These are phyloP conservation scores for Schizonepeta tenuifolia DNA, from an alignment of 257 asterid genomes.

Conservation along the genomic window DNA sequence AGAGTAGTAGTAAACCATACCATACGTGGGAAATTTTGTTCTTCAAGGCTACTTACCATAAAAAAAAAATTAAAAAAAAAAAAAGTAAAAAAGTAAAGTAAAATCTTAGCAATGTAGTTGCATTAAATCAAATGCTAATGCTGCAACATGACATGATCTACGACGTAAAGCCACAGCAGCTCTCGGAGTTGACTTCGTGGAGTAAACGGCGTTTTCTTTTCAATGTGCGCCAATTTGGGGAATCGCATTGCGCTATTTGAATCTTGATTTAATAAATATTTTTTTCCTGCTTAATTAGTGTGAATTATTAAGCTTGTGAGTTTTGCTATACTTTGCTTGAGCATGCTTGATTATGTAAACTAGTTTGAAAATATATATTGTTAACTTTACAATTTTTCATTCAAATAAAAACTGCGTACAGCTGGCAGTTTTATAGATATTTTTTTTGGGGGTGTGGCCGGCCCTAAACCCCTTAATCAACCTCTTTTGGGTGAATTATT, in stretches of 20 bases:
- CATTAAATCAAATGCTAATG: constrained; percentile 18
- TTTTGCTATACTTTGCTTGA: too few species aligned
- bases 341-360: too few species aligned
- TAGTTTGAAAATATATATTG: too few species aligned
- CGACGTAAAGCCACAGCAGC: constrained; percentile 14
- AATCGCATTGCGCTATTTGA: neutral
- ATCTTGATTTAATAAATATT: neutral
- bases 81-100: too few species aligned
- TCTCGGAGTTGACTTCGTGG: constrained; percentile 36
- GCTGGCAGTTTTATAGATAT: too few species aligned
- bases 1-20: constrained; percentile 19
- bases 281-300: too few species aligned
- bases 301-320: too few species aligned
- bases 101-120: neutral
- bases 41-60: neutral
- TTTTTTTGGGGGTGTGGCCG: too few species aligned
- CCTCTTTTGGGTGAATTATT: too few species aligned
- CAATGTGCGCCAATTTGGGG: constrained; percentile 20
- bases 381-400: too few species aligned
- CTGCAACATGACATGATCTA: neutral
- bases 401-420: too few species aligned
- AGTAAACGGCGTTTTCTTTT: constrained; percentile 36
- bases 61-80: neutral
- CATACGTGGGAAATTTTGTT: neutral
- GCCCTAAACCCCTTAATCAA: too few species aligned